These are phyloP conservation scores for Catharanthus roseus DNA, from an alignment of 257 asterid genomes.

Conservation along the genomic window DNA sequence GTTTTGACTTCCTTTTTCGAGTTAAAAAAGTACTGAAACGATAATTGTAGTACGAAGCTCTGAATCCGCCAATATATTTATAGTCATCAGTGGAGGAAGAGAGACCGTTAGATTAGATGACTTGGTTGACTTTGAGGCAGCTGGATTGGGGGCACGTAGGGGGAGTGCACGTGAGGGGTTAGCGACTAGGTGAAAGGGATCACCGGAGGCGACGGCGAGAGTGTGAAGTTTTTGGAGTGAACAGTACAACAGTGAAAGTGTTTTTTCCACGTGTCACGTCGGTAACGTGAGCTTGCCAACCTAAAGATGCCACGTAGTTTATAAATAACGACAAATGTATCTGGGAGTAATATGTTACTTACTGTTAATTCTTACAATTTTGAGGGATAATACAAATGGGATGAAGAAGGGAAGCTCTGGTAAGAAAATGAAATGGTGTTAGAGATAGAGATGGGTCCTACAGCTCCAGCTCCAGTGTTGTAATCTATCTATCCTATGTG, in stretches of 20 bases:
- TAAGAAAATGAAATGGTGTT: no score
- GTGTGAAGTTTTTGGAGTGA: conserved; percentile 13
- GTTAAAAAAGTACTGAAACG: neutral
- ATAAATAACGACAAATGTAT: neutral
- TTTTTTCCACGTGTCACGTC: conserved; percentile 29
- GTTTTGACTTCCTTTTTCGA: neutral
- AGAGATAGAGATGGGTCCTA: no score
- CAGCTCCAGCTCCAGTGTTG: no score
- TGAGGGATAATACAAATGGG: no score
- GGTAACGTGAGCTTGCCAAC: conserved; percentile 14
- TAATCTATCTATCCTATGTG: no score
- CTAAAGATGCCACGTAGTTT: neutral
- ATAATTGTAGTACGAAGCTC: neutral
- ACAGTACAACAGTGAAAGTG: conserved; percentile 6
- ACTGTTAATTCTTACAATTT: no score
- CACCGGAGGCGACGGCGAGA: conserved; percentile 25
- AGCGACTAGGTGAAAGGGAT: conserved; percentile 6
- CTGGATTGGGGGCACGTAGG: conserved; percentile 28
- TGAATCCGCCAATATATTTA: neutral
- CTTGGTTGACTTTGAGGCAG: conserved; percentile 12
- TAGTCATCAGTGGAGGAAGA: neutral
- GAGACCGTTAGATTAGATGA: conserved; percentile 19
- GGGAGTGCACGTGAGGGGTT: conserved; percentile 36
- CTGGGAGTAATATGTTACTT: no score
- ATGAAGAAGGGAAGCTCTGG: no score